Percentiles rank a stretch among this genome's conserved stretches.
Conservation (phyloP, 805 yeast genomes). For the Candida ficus region DNA sequence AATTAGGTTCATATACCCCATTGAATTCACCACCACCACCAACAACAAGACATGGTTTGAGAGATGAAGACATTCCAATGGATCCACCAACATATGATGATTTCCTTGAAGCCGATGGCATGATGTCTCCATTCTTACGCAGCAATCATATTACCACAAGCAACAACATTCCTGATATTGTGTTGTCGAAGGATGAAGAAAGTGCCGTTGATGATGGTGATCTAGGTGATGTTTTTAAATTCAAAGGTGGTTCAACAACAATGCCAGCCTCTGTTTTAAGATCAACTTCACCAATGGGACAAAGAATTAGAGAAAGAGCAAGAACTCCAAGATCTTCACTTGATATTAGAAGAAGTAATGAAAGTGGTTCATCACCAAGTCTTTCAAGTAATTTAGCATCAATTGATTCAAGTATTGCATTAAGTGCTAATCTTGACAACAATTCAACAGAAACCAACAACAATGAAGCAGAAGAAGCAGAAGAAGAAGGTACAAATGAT, state of each 20-base stretch:
- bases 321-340: conserved; percentile 15
- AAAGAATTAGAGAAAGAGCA: conserved; percentile 16
- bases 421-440: too few species aligned
- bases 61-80: conserved; percentile 18
- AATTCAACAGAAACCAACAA: not conserved
- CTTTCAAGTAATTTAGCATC: not conserved
- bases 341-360: conserved; percentile 8
- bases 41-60: conserved; percentile 1
- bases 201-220: conserved; percentile 19
- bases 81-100: conserved; percentile 34
- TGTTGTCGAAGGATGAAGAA: not conserved
- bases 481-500: too few species aligned
- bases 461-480: too few species aligned
- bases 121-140: conserved; percentile 7
- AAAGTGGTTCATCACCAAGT: too few species aligned
- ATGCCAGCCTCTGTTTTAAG: conserved; percentile 31
- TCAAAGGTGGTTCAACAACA: conserved; percentile 28
- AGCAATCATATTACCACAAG: not conserved
- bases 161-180: conserved; percentile 2
- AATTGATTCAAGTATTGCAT: not conserved
- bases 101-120: conserved; percentile 16
- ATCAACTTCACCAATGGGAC: conserved; percentile 27
- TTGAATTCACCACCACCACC: conserved; percentile 8
- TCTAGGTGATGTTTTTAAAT: conserved; percentile 27
- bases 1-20: conserved; percentile 3